A percentile compares a stretch with the other conserved stretches of the same genome.
phyloP scores from a whole-genome alignment of 1,139 yeast species.

The Yamadazyma triangularis region DNA sequence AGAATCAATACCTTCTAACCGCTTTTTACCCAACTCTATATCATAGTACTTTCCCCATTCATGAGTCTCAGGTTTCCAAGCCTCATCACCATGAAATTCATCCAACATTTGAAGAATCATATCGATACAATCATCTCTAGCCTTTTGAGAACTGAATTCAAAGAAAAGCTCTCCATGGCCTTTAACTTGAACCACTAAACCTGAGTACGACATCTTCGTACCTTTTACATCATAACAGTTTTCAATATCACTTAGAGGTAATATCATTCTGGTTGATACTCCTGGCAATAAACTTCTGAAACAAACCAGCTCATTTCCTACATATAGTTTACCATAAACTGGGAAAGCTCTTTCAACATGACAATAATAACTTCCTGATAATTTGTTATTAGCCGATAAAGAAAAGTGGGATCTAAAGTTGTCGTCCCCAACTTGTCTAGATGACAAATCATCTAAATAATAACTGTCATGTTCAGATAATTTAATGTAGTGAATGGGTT shows the following conservation, averaged over 20 bases:
- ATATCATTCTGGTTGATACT: slow-evolving; percentile 72
- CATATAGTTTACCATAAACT: slow-evolving; percentile 74
- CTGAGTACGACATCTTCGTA: slow-evolving; percentile 45
- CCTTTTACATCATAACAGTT: slow-evolving; percentile 64
- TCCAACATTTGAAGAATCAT: slow-evolving; percentile 52
- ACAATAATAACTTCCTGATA: slow-evolving; percentile 68
- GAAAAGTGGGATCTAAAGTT: slow-evolving; percentile 68
- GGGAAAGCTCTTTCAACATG: slow-evolving; percentile 72
- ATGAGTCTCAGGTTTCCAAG: slow-evolving; percentile 23
- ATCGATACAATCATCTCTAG: slow-evolving; percentile 70
- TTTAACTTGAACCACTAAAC: slow-evolving; percentile 60
- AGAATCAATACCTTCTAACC: slow-evolving; percentile 10
- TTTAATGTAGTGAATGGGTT: slow-evolving; percentile 53
- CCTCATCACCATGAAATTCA: slow-evolving; percentile 22
- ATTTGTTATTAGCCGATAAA: slow-evolving; percentile 43
- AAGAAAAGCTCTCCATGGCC: slow-evolving; percentile 75
- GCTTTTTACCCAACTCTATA: slow-evolving; percentile 13
- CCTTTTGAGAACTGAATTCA: slow-evolving; percentile 63
- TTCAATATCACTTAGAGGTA: slow-evolving; percentile 72
- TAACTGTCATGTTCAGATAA: slow-evolving; percentile 37
- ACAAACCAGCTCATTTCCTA: slow-evolving; percentile 65
- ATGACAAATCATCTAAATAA: slow-evolving; percentile 39
- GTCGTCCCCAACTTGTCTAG: slow-evolving; percentile 41
- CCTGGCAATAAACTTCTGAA: slow-evolving; percentile 82
- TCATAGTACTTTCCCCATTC: slow-evolving; percentile 26